phyloP scores from a whole-genome alignment of 2,329 filamentous ascomycete species.

The Volutella citrinella region DNA sequence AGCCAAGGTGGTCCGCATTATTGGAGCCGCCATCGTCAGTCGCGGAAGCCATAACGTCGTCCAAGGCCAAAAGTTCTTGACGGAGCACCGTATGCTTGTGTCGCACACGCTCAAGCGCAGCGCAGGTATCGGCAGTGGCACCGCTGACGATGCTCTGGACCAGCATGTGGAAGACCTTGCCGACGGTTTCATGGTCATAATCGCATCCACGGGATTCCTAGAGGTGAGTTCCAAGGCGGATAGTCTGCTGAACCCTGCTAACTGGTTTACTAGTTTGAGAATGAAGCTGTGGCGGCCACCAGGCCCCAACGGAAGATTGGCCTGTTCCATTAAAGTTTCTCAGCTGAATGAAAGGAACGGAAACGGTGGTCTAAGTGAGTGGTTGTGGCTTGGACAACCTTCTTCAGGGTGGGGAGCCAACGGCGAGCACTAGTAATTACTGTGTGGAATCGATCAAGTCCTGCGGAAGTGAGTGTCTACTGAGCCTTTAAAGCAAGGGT shows the following conservation, averaged over 20 bases:
- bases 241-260: background rate
- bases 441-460: no score
- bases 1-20: slow-evolving; percentile 73
- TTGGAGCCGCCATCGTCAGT: slow-evolving; percentile 77
- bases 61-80: slow-evolving; percentile 76
- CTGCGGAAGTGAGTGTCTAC: no score
- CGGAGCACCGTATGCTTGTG: slow-evolving; percentile 78
- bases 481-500: no score
- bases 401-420: no score
- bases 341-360: no score
- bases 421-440: no score
- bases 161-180: slow-evolving; percentile 72
- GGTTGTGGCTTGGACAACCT: no score
- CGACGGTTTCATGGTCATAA: slow-evolving; percentile 79
- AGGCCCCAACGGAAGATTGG: no score
- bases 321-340: slow-evolving; percentile 47
- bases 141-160: slow-evolving; percentile 42
- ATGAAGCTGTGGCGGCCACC: slow-evolving; percentile 32
- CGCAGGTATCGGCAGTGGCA: slow-evolving; percentile 65
- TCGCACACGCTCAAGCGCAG: slow-evolving; percentile 88
- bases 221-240: slow-evolving; percentile 58
- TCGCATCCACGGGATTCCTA: slow-evolving; percentile 78
- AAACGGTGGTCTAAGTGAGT: no score
- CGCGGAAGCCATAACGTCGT: slow-evolving; percentile 79
- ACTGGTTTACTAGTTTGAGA: slow-evolving; percentile 36